Conservation (phyloP, 148 eudicot species). For the Vaccinium corymbosum region DNA sequence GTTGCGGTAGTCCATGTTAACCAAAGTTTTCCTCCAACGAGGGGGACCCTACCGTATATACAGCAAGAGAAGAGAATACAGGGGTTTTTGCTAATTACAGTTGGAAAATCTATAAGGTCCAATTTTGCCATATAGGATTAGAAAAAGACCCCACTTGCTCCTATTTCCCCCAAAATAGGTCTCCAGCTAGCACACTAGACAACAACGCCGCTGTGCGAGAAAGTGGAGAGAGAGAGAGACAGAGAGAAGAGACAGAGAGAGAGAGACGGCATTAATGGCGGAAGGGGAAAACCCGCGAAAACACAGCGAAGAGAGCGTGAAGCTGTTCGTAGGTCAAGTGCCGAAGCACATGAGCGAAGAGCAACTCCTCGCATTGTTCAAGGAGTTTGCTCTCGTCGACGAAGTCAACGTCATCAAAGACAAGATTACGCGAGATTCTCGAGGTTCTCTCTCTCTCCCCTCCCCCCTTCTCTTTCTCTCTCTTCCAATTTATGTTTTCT, state of each 20-base stretch:
- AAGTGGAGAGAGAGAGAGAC: conserved; percentile 18
- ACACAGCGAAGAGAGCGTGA: conserved; percentile 75
- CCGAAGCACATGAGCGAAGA: conserved; percentile 78
- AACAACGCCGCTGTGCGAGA: conserved; percentile 19
- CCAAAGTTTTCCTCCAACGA: too few relatives aligned
- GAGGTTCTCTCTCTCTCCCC: conserved; percentile 48
- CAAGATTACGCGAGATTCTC: conserved; percentile 70
- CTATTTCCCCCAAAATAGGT: conserved; percentile 22
- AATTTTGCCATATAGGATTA: conserved; percentile 37
- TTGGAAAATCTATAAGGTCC: conserved; percentile 30
- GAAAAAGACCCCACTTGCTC: conserved; percentile 13
- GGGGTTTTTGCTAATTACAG: neutral
- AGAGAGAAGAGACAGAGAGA: conserved; percentile 11
- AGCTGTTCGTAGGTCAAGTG: conserved; percentile 90
- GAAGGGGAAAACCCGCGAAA: conserved; percentile 32
- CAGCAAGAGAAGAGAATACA: neutral
- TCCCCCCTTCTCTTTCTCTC: neutral
- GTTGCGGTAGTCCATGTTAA: too few relatives aligned
- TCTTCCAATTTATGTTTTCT: neutral
- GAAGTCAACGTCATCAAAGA: conserved; percentile 93
- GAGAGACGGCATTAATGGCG: conserved; percentile 47
- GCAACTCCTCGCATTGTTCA: conserved; percentile 58
- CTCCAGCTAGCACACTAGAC: conserved; percentile 32
- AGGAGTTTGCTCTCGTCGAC: conserved; percentile 69
- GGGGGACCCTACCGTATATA: conserved; percentile 12